Conservation (phyloP, 2,329 filamentous ascomycete genomes). For the Teratosphaeria destructans region DNA sequence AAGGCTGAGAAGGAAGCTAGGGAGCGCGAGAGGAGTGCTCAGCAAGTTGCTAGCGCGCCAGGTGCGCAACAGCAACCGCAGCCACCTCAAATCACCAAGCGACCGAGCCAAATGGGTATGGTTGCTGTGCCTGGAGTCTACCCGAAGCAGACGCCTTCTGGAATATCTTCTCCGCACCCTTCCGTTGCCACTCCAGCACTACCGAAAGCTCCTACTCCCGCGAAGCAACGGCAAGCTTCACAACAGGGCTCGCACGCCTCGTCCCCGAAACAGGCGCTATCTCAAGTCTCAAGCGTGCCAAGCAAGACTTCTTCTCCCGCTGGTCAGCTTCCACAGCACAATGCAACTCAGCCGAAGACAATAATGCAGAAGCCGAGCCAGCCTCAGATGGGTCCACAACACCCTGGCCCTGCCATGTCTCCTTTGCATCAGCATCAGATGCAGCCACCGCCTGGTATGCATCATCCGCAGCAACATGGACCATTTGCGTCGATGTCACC, state of each 20-base stretch:
- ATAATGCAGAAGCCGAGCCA: constrained; percentile 48
- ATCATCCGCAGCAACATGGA: constrained; percentile 24
- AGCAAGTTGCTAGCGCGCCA: constrained; percentile 27
- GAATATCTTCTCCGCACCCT: constrained; percentile 67
- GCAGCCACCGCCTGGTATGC: constrained; percentile 45
- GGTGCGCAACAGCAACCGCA: constrained; percentile 21
- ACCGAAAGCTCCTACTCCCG: constrained; percentile 72
- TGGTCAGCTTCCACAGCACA: constrained; percentile 54
- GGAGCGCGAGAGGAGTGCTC: constrained; percentile 30
- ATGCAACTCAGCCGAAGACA: constrained; percentile 54
- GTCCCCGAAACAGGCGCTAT: constrained; percentile 55
- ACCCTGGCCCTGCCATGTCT: constrained; percentile 31
- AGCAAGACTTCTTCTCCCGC: constrained; percentile 49
- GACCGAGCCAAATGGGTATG: constrained; percentile 49
- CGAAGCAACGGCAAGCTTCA: constrained; percentile 63
- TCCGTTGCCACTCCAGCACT: constrained; percentile 68
- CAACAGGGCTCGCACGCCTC: constrained; percentile 64
- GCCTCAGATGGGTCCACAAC: constrained; percentile 34
- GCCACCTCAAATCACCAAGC: constrained; percentile 38
- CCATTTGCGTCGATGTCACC: constrained; percentile 37
- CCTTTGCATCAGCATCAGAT: constrained; percentile 52
- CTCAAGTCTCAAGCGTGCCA: constrained; percentile 36
- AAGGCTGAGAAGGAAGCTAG: constrained; percentile 32
- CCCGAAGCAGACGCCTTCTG: constrained; percentile 41
- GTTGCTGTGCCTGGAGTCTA: constrained; percentile 45